A percentile compares a stretch with the other conserved stretches of the same genome.
Conservation (phyloP, 805 yeast species). For the Lipomyces yamanashiensis region DNA sequence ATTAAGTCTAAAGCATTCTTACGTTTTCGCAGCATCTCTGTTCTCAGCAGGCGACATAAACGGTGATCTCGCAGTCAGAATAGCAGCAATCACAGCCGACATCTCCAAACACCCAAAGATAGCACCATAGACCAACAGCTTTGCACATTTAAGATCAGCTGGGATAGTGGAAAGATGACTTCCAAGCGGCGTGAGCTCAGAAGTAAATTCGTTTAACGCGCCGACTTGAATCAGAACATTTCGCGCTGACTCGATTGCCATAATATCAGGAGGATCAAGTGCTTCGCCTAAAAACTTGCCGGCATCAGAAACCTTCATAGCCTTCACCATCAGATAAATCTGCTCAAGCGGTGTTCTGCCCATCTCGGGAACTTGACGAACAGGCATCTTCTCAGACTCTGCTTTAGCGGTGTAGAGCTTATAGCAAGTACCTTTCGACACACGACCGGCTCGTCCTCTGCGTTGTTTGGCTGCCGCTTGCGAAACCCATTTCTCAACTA, state of each 20-base stretch:
- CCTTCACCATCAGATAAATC: slow-evolving; percentile 77
- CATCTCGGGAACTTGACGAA: slow-evolving; percentile 87
- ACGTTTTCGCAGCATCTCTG: slow-evolving; percentile 63
- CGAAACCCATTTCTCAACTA: slow-evolving; percentile 85
- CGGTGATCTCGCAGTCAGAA: slow-evolving; percentile 74
- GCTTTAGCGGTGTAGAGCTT: slow-evolving; percentile 73
- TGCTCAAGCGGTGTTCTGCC: slow-evolving; percentile 82
- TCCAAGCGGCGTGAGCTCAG: slow-evolving; percentile 74
- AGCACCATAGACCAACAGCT: slow-evolving; percentile 75
- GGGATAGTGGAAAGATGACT: slow-evolving; percentile 80
- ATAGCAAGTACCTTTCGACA: slow-evolving; percentile 78
- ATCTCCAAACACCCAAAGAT: slow-evolving; percentile 80
- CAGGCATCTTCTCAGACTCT: slow-evolving; percentile 59
- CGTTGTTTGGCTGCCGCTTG: slow-evolving; percentile 88
- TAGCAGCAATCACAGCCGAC: slow-evolving; percentile 80
- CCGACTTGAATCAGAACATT: slow-evolving; percentile 69
- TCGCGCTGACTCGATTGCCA: slow-evolving; percentile 57
- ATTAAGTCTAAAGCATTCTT: slow-evolving; percentile 40
- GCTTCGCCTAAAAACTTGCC: slow-evolving; percentile 71
- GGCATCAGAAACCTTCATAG: slow-evolving; percentile 84
- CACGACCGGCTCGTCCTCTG: slow-evolving; percentile 98
- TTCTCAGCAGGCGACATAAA: slow-evolving; percentile 66
- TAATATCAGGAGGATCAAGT: slow-evolving; percentile 74
- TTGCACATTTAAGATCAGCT: slow-evolving; percentile 81
- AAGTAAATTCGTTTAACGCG: slow-evolving; percentile 56